Evolutionary conservation across 352 stramenopile species (phyloP).

Genomic region (Phytopythium oedochilum): DNA sequence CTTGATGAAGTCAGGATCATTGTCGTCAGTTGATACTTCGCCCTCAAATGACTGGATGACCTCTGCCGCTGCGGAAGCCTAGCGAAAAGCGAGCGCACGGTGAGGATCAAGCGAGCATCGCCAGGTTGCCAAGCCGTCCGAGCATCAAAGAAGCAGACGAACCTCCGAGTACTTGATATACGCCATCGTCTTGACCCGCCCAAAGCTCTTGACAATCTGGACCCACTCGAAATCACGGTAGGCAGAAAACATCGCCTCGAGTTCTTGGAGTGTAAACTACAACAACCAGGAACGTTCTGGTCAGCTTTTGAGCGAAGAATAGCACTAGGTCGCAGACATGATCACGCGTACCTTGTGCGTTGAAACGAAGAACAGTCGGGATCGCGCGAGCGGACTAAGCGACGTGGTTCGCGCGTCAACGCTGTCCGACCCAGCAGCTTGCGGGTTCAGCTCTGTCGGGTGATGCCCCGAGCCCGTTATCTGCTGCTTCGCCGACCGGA

Average conservation of each 20-base stretch:
- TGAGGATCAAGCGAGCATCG: constrained; percentile 1
- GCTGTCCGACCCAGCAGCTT: neutral
- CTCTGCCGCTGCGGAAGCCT: constrained; percentile 42
- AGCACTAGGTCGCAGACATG: neutral
- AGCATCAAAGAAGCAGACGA: no score
- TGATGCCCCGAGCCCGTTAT: constrained; percentile 13
- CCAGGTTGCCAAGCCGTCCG: neutral
- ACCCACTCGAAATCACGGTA: constrained; percentile 75
- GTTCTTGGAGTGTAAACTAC: constrained; percentile 73
- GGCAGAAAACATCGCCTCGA: constrained; percentile 78
- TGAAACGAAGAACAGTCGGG: constrained; percentile 68
- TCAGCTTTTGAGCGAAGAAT: neutral
- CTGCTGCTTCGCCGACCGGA: constrained; percentile 37
- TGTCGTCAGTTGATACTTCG: constrained; percentile 26
- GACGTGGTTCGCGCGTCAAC: neutral
- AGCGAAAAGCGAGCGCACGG: neutral
- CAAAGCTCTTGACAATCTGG: constrained; percentile 69
- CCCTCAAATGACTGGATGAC: constrained; percentile 55
- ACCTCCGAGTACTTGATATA: constrained; percentile 72
- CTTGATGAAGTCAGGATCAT: constrained; percentile 45
- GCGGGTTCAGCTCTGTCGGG: neutral
- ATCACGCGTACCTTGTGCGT: constrained; percentile 50
- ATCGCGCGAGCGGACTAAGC: constrained; percentile 4
- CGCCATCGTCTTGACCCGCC: constrained; percentile 82
- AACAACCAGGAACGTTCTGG: neutral